Evolutionary conservation across 495 filamentous ascomycete genomes (phyloP), one percentile per base, ranked within the genome.

Genomic region (Aspergillus funiculosus): DNA sequence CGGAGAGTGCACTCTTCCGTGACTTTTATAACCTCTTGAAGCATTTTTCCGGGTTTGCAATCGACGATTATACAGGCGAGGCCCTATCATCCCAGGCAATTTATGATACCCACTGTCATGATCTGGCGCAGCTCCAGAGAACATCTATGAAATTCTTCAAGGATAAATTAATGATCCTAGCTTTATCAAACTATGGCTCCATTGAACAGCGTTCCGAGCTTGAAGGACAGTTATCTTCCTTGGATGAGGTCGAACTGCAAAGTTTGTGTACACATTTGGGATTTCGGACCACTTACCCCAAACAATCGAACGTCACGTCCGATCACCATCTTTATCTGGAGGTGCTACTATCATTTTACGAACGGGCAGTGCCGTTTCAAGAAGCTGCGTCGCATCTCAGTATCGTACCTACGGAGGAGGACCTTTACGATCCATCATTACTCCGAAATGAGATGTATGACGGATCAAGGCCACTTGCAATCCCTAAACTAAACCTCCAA

Each of bases 401-500:
- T 41, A 74, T 92, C 26, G 63, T 94, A 14, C 94, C 92, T 1
- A 97, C 86, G 5, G 92, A 97, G 57, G 73, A 76, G 42, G 56
- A 46, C 25, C 76, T 99, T n/a, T 96, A 95, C 56, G 90, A 97
- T 40, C 69, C 77, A 35, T 78, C 82, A n/a, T 73, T 95, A 22
- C 62, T 92, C 47, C 79, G 91, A 35, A 91, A 91, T 46, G 90
- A 95, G 54, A 76, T 76, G 9, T 99, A 96, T 51, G 82, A 94
- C 62, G 92, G 91, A 27, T 89, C 90, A 26, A 79, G 79, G 19
- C 89, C 92, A 7, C 72, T 99, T 36, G 87, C 92, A 5, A 82
- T 99, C 40, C 92, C 92, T 2, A 99, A 97, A 54, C 67, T 97
- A 38, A 97, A 95, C 58, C 74, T 99, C 29, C 92, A 97, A 55